phyloP scores from a whole-genome alignment of 2,329 filamentous ascomycete genomes.

The Blastomyces silverae region DNA sequence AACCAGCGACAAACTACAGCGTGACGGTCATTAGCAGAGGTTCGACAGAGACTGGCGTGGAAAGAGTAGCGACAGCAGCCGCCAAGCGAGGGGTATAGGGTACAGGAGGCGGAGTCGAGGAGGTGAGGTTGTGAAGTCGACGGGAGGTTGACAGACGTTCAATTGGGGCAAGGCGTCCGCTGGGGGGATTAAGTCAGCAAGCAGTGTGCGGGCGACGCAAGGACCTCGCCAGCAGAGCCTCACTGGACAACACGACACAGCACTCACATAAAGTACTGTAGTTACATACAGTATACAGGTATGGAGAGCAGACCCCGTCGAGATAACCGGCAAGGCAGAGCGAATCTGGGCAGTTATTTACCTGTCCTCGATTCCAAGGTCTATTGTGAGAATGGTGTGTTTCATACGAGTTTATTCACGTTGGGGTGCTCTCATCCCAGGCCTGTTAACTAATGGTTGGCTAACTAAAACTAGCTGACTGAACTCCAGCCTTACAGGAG shows the following conservation, averaged over 20 bases:
- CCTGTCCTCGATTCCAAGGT: background rate
- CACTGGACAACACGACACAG: background rate
- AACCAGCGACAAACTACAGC: constrained; percentile 1
- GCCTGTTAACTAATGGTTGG: background rate
- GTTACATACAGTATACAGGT: background rate
- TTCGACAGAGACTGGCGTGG: background rate
- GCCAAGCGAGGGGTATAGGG: background rate
- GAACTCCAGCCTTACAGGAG: background rate
- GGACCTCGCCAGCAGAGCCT: constrained; percentile 4
- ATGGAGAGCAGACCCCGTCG: background rate
- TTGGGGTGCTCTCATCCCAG: too few relatives aligned
- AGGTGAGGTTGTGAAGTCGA: background rate
- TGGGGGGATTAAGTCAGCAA: constrained; percentile 6
- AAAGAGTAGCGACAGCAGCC: background rate
- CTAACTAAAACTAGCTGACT: background rate
- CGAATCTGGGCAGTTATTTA: background rate
- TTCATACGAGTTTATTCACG: too few relatives aligned
- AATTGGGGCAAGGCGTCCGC: background rate
- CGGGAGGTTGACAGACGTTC: background rate
- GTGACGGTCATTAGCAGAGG: background rate
- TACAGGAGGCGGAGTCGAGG: background rate
- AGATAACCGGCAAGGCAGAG: background rate
- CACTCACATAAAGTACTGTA: background rate
- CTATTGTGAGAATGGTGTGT: background rate
- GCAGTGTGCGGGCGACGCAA: background rate